Evolutionary conservation across 441 rosid species (phyloP).

Genomic region (Dalechampia spathulata): DNA sequence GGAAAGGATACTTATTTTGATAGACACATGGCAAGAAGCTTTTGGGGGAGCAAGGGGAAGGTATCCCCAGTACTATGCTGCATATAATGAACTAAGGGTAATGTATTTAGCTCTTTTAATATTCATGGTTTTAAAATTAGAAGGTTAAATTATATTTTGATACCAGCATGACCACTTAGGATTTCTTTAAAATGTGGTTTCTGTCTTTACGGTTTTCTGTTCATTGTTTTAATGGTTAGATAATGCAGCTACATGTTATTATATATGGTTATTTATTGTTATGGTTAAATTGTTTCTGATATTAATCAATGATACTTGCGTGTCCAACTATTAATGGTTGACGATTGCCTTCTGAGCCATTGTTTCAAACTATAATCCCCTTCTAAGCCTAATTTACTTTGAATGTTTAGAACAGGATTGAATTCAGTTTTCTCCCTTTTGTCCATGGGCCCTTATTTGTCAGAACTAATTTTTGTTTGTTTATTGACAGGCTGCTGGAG

Average conservation of each 20-base stretch:
- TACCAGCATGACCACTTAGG: neutral
- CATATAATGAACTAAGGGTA: constrained; percentile 92
- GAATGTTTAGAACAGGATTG: neutral
- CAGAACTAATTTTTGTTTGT: constrained; percentile 4
- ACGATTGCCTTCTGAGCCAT: neutral
- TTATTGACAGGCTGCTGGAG: constrained; percentile 64
- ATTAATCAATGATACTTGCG: neutral
- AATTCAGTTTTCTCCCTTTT: neutral
- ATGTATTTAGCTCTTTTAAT: neutral
- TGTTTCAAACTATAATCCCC: neutral
- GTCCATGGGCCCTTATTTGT: neutral
- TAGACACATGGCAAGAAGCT: constrained; percentile 99
- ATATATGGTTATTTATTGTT: neutral
- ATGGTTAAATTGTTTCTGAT: neutral
- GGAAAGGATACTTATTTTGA: constrained; percentile 84
- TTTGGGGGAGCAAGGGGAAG: constrained; percentile 76
- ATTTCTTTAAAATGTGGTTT: neutral
- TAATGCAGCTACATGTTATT: neutral
- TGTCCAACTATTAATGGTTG: neutral
- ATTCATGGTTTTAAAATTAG: neutral
- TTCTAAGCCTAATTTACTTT: neutral
- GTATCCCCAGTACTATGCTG: constrained; percentile 78
- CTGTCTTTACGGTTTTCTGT: neutral
- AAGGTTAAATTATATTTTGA: neutral
- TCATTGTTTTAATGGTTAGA: neutral